A percentile compares a stretch with the other conserved stretches of the same genome.
These are phyloP conservation scores for Pseudogymnoascus sp. DNA, from an alignment of 2,329 filamentous ascomycete species.

Conservation along the genomic window DNA sequence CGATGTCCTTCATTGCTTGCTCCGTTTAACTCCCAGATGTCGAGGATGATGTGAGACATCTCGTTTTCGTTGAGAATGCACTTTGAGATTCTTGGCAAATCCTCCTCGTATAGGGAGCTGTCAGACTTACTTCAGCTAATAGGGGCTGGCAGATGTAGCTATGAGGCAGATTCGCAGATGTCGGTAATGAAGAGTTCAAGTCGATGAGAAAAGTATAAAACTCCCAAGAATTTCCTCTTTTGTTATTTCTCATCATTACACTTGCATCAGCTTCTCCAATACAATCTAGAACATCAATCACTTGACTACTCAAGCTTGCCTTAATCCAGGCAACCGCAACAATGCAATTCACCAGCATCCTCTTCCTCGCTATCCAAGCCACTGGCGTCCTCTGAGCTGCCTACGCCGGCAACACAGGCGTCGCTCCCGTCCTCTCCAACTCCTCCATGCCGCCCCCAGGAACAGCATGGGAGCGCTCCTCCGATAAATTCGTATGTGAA, in stretches of 20 bases:
- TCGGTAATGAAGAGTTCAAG: background rate
- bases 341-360: background rate
- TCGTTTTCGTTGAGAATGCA: background rate
- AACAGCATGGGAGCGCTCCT: background rate
- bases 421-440: background rate
- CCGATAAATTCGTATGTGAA: background rate
- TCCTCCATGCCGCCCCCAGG: background rate
- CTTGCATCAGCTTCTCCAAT: background rate
- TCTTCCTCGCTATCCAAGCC: background rate
- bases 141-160: background rate
- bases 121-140: background rate
- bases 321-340: background rate
- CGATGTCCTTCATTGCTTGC: background rate
- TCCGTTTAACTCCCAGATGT: background rate
- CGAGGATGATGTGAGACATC: background rate
- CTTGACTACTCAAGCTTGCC: background rate
- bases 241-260: background rate
- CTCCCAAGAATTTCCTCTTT: background rate
- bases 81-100: background rate
- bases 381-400: background rate
- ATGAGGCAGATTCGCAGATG: background rate
- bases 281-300: background rate
- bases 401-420: background rate
- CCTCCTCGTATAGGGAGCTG: background rate
- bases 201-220: background rate